Conservation (phyloP, 169 alveolate genomes). For the Eimeria zaria region DNA sequence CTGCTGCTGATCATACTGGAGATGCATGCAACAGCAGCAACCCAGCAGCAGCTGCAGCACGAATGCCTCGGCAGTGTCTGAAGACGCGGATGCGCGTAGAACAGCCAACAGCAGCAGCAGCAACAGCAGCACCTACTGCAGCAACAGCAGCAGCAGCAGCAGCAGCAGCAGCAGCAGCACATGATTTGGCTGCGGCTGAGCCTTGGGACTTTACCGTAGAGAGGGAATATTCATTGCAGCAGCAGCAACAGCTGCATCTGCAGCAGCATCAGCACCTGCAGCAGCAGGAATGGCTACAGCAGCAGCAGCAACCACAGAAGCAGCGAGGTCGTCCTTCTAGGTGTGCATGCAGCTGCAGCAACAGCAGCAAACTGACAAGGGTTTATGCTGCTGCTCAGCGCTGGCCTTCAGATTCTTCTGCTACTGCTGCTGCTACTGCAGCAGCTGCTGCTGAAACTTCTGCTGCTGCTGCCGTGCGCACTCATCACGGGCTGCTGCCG, state of each 20-base stretch:
- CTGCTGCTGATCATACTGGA: slow-evolving; percentile 11
- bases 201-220: background rate
- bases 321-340: background rate
- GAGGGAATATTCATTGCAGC: background rate
- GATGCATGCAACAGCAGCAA: slow-evolving; percentile 16
- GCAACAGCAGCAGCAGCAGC: slow-evolving; percentile 22
- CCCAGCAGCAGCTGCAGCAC: slow-evolving; percentile 26
- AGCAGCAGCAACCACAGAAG: background rate
- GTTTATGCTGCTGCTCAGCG: background rate
- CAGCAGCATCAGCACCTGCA: background rate
- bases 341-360: slow-evolving; percentile 39
- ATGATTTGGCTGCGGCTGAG: background rate
- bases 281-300: background rate
- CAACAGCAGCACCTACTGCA: slow-evolving; percentile 18
- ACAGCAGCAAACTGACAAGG: background rate
- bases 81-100: background rate
- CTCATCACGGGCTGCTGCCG: slow-evolving; percentile 42
- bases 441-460: background rate
- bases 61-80: background rate
- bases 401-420: background rate
- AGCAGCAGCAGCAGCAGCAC: slow-evolving; percentile 37
- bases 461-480: slow-evolving; percentile 29
- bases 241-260: slow-evolving; percentile 18
- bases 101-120: slow-evolving; percentile 30
- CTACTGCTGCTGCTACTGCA: background rate